Evolutionary conservation across 129 eudicot species (phyloP).

Genomic region (Silybum marianum): DNA sequence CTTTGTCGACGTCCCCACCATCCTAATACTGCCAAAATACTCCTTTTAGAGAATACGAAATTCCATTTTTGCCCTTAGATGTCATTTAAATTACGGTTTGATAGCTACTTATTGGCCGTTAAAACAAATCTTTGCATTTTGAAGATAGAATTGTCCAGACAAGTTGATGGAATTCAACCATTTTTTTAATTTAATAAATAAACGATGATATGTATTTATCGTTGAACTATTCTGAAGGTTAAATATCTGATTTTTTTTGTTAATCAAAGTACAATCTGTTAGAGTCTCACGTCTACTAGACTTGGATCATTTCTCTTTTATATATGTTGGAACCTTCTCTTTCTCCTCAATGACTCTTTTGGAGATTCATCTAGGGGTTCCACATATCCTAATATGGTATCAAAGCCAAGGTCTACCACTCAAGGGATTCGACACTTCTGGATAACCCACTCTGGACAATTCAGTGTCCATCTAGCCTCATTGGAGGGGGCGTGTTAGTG

Average conservation of each 20-base stretch:
- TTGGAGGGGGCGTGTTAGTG: no score
- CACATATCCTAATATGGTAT: no score
- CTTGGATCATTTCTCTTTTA: no score
- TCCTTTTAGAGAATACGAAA: not conserved
- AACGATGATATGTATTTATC: not conserved
- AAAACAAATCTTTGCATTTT: not conserved
- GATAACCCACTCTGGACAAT: no score
- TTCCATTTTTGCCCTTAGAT: slow-evolving; percentile 1
- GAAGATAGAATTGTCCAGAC: not conserved
- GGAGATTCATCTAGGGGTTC: no score
- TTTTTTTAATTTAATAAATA: no score
- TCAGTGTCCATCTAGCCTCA: no score
- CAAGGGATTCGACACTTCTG: no score
- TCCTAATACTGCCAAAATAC: slow-evolving; percentile 30
- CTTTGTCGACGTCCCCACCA: slow-evolving; percentile 29
- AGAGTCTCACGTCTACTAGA: no score
- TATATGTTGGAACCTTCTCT: no score
- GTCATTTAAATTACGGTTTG: not conserved
- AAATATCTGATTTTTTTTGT: not conserved
- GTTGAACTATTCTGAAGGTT: not conserved
- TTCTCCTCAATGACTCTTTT: no score
- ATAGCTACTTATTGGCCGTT: not conserved
- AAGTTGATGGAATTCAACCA: not conserved
- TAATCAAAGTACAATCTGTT: not conserved
- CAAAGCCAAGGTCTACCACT: no score